Evolutionary conservation across 192 early-diverging fungal genomes (phyloP), one percentile per base, ranked within the genome.

Genomic region (Podila epigama): DNA sequence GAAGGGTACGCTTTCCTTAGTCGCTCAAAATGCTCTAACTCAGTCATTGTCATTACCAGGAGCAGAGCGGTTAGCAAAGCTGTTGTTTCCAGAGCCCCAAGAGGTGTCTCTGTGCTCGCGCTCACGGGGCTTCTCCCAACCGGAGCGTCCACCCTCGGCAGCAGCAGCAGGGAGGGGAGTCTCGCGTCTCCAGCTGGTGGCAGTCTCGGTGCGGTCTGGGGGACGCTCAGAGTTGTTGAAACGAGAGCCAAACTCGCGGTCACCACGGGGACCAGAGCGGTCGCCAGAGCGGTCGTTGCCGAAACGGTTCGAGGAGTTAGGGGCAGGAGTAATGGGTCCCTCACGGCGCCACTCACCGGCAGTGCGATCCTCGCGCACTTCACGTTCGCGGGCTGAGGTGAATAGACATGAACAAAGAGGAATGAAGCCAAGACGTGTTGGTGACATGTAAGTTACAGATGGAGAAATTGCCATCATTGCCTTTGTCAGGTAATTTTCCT

Each of bases 271-370:
- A 34, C 28, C 77, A 54, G 35, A 51, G 20, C 44, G 51, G 40
- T 72, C 68, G 32, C 79, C 79, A 35, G 79, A 82, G 36, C 68
- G 60, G 50, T 69, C 67, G 65, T 66, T 69, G 37, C 73, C 79
- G 53, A 82, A 87, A 25, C 77, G 70, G 20, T 69, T 80, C n/a
- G n/a, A n/a, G n/a, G n/a, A n/a, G 54, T 77, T 66, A 9, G 77
- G 62, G 18, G 70, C 69, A 41, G 83, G 80, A 53, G 82, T 8
- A 4, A 68, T 34, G 40, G 85, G 67, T 4, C 70, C 60, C 39
- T 83, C 85, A 66, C 89, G 82, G 51, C 85, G 82, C 89, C 87
- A 87, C 64, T 84, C 86, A 63, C 79, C 84, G 55, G 83, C 79
- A 9, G 87, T 89, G 59, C 87, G 85, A 62, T 90, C 89, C n/a